These are phyloP conservation scores for Fusarium veterinarium DNA, from an alignment of 2,329 filamentous ascomycete genomes.

Conservation along the genomic window DNA sequence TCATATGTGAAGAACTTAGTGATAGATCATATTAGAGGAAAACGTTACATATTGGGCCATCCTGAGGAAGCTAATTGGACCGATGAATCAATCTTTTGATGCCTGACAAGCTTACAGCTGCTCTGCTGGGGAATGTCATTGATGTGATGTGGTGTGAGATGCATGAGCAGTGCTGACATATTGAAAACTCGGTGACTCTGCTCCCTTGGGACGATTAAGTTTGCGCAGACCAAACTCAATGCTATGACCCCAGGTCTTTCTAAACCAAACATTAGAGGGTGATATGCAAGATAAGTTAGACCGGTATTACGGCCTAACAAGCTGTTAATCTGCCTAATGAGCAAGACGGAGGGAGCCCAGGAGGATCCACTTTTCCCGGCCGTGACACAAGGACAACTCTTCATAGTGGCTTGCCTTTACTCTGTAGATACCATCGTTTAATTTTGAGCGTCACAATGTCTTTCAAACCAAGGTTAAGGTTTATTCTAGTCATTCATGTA, in stretches of 20 bases:
- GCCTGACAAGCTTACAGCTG: neutral
- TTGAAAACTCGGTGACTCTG: neutral
- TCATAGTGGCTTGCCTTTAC: neutral
- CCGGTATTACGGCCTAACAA: neutral
- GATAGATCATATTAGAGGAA: slow-evolving; percentile 1
- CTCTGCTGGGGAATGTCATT: neutral
- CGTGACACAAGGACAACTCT: neutral
- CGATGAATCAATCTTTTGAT: neutral
- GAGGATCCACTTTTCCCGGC: slow-evolving; percentile 1
- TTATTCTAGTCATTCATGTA: neutral
- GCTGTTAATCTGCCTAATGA: neutral
- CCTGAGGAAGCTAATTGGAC: neutral
- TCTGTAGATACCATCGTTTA: neutral
- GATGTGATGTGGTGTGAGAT: neutral
- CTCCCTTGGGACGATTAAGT: neutral
- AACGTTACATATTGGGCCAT: neutral
- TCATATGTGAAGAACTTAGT: neutral
- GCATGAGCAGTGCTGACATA: neutral
- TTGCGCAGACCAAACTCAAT: neutral
- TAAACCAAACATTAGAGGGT: no score
- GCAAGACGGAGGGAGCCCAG: neutral
- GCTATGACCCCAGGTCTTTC: neutral
- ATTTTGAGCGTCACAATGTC: no score
- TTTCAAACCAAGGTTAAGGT: neutral
- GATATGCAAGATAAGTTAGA: neutral